Conservation (phyloP, 2,329 filamentous ascomycete genomes). For the Fusarium gaditjirri region DNA sequence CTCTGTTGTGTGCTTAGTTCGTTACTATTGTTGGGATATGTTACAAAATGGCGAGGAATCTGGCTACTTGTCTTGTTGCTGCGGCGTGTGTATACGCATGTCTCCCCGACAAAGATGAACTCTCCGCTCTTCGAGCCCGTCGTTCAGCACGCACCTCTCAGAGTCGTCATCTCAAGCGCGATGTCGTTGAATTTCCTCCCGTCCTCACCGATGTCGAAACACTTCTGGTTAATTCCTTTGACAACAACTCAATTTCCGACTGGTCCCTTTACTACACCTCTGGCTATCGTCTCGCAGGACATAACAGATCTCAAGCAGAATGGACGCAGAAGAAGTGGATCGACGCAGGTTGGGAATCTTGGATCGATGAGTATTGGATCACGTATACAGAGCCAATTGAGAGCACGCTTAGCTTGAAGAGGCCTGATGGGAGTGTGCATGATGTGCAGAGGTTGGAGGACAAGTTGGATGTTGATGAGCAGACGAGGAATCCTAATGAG, state of each 20-base stretch:
- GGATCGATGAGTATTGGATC: conserved; percentile 37
- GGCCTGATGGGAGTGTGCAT: conserved; percentile 17
- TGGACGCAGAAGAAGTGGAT: conserved; percentile 38
- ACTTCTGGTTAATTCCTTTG: conserved; percentile 27
- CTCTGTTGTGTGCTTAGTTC: rapidly evolving
- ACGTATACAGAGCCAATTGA: conserved; percentile 33
- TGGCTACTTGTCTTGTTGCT: conserved; percentile 17
- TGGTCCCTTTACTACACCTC: conserved; percentile 39
- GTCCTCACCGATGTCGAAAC: conserved; percentile 14
- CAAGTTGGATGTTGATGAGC: conserved; percentile 21
- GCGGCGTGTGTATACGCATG: conserved; percentile 32
- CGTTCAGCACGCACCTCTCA: not conserved
- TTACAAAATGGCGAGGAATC: conserved; percentile 6
- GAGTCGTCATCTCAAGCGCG: conserved; percentile 20
- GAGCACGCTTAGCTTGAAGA: conserved; percentile 27
- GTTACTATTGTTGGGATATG: not conserved
- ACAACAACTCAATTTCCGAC: conserved; percentile 24
- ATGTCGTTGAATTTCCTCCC: not conserved
- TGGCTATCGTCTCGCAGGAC: conserved; percentile 28
- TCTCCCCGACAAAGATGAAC: conserved; percentile 27
- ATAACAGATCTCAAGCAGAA: conserved; percentile 32
- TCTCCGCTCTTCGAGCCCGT: conserved; percentile 5
- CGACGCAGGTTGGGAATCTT: conserved; percentile 28
- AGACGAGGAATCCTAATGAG: conserved; percentile 19
- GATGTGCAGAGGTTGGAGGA: conserved; percentile 32